A percentile compares a stretch with the other conserved stretches of the same genome.
Conservation (phyloP, 805 yeast genomes). For the Candida nemodendra region DNA sequence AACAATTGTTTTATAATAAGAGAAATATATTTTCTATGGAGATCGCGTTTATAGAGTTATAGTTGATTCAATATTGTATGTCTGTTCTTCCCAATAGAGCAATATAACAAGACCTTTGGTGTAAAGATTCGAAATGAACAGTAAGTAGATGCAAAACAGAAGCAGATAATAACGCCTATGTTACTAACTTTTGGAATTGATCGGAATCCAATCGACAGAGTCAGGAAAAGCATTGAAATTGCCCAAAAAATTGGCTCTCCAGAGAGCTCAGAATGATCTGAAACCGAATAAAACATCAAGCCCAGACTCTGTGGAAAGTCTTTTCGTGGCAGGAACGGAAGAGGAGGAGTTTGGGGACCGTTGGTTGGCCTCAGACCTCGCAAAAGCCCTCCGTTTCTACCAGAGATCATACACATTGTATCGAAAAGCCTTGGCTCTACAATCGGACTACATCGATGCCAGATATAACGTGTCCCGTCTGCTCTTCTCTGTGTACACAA, state of each 20-base stretch:
- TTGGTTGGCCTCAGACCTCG: conserved; percentile 64
- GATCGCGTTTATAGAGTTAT: too few relatives aligned
- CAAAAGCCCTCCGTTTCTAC: conserved; percentile 65
- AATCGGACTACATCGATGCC: conserved; percentile 39
- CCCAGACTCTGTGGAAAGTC: conserved; percentile 50
- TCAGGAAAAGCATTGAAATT: conserved; percentile 13
- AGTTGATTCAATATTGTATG: too few relatives aligned
- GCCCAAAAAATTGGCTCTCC: conserved; percentile 13
- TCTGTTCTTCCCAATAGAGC: too few relatives aligned
- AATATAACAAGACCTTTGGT: too few relatives aligned
- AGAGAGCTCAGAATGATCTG: conserved; percentile 6
- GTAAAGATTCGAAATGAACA: conserved; percentile 7
- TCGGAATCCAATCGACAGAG: too few relatives aligned
- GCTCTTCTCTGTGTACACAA: conserved; percentile 55
- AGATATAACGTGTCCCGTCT: conserved; percentile 60
- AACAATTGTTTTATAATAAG: too few relatives aligned
- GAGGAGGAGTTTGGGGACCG: conserved; percentile 78
- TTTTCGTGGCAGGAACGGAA: conserved; percentile 52
- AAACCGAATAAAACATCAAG: conserved; percentile 1
- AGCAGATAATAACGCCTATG: too few relatives aligned
- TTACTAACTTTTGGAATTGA: too few relatives aligned
- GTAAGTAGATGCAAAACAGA: too few relatives aligned
- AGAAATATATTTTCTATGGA: background rate
- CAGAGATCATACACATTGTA: conserved; percentile 54
- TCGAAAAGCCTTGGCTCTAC: conserved; percentile 32